Conservation (phyloP, 2,329 filamentous ascomycete species). For the Hymenoscyphus fructigenus region DNA sequence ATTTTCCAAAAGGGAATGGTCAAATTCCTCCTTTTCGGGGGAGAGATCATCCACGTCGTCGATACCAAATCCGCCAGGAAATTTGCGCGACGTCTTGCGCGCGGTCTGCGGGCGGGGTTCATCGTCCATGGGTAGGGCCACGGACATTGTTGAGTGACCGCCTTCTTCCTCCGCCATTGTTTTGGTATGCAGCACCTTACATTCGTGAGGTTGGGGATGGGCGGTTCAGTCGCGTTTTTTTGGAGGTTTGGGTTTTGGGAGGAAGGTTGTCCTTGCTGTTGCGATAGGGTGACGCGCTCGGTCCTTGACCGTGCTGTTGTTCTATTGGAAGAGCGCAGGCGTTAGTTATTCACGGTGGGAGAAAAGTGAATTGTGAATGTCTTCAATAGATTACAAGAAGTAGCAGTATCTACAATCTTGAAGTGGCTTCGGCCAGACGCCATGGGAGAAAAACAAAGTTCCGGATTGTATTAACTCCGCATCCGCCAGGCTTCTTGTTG, state of each 20-base stretch:
- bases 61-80: slow-evolving; percentile 31
- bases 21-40: slow-evolving; percentile 22
- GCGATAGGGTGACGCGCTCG: slow-evolving; percentile 20
- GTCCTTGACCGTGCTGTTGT: slow-evolving; percentile 10
- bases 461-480: too few species aligned
- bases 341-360: neutral
- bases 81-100: slow-evolving; percentile 29
- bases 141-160: slow-evolving; percentile 19
- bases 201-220: slow-evolving; percentile 21
- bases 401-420: too few species aligned
- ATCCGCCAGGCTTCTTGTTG: too few species aligned
- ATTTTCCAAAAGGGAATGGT: slow-evolving; percentile 29
- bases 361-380: neutral
- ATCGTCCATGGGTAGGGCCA: slow-evolving; percentile 15
- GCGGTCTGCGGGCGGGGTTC: slow-evolving; percentile 32
- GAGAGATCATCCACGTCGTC: slow-evolving; percentile 33
- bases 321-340: neutral
- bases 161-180: slow-evolving; percentile 36
- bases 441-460: too few species aligned
- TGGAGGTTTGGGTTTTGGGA: slow-evolving; percentile 1
- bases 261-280: slow-evolving; percentile 5
- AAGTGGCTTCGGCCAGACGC: too few species aligned
- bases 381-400: neutral
- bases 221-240: neutral
- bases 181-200: slow-evolving; percentile 27